These are phyloP conservation scores for Fusarium secorum DNA, from an alignment of 2,329 filamentous ascomycete species.

Conservation along the genomic window DNA sequence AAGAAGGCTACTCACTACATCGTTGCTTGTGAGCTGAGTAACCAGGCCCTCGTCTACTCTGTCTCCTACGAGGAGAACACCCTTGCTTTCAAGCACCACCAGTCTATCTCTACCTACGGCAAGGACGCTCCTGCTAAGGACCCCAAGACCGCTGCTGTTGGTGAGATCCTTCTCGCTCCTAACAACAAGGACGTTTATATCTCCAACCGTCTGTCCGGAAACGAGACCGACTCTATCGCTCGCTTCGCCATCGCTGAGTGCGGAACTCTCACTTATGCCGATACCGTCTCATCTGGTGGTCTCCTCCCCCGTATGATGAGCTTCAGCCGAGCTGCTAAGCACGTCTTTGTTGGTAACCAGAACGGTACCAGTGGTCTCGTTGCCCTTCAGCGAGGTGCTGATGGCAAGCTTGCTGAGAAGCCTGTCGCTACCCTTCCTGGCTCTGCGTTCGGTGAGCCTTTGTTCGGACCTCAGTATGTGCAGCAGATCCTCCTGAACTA, in stretches of 20 bases:
- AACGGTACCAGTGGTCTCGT: constrained; percentile 51
- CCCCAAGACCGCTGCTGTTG: constrained; percentile 51
- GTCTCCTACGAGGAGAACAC: constrained; percentile 49
- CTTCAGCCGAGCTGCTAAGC: constrained; percentile 45
- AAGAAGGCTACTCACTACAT: constrained; percentile 54
- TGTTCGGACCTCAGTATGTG: constrained; percentile 46
- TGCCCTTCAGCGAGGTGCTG: constrained; percentile 47
- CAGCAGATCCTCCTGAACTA: constrained; percentile 42
- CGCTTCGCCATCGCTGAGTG: constrained; percentile 52
- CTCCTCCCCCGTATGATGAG: constrained; percentile 58
- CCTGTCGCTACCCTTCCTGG: constrained; percentile 41
- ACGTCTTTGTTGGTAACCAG: constrained; percentile 59
- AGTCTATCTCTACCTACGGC: constrained; percentile 54
- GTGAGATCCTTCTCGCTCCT: constrained; percentile 53
- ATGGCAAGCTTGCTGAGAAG: constrained; percentile 43
- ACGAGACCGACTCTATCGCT: constrained; percentile 56
- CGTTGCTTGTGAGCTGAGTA: constrained; percentile 57
- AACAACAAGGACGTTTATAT: constrained; percentile 58
- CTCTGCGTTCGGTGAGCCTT: constrained; percentile 41
- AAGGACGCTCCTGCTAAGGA: constrained; percentile 46
- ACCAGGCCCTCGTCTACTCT: constrained; percentile 53
- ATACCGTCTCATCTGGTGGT: constrained; percentile 48
- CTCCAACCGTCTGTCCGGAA: constrained; percentile 59
- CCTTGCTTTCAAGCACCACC: constrained; percentile 48
- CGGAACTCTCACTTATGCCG: constrained; percentile 46